These are phyloP conservation scores for Cutaneotrichosporon cyanovorans DNA, from an alignment of 1,284 basidiomycete species.

Conservation along the genomic window DNA sequence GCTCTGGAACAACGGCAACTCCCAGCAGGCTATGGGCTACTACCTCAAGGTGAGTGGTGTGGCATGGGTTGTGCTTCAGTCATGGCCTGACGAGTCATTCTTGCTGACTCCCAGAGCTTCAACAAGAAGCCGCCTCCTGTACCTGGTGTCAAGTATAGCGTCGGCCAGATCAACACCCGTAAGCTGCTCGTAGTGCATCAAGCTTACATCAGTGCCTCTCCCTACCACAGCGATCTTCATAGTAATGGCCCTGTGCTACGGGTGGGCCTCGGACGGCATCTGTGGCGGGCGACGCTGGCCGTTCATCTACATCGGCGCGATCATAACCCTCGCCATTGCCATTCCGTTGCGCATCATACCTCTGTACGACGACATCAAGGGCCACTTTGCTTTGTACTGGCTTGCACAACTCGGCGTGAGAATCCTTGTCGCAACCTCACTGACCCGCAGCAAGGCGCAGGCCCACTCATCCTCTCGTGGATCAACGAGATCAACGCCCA, in stretches of 20 bases:
- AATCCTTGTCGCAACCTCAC: too few species aligned
- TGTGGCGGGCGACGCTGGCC: constrained; percentile 31
- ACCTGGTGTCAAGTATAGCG: constrained; percentile 25
- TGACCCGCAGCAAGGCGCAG: constrained; percentile 5
- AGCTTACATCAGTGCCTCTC: constrained; percentile 19
- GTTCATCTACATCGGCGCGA: constrained; percentile 29
- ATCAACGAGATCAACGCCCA: constrained; percentile 30
- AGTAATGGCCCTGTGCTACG: constrained; percentile 23
- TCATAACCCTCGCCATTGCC: constrained; percentile 21
- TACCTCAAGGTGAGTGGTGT: constrained; percentile 31
- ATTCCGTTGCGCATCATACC: constrained; percentile 22
- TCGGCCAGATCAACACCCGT: constrained; percentile 30
- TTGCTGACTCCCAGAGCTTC: constrained; percentile 15
- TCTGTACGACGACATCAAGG: constrained; percentile 28
- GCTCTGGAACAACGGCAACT: constrained; percentile 28
- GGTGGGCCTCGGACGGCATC: constrained; percentile 33
- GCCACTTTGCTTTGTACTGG: constrained; percentile 28
- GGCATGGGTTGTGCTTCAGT: too few species aligned
- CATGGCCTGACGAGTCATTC: too few species aligned
- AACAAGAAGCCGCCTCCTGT: constrained; percentile 27
- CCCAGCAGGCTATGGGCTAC: constrained; percentile 30
- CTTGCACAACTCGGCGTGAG: constrained; percentile 4
- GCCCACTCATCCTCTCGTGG: constrained; percentile 23
- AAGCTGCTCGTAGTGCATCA: background rate
- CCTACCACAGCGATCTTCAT: constrained; percentile 29